Conservation (phyloP, 2,329 filamentous ascomycete species). For the Curvularia sp. region DNA sequence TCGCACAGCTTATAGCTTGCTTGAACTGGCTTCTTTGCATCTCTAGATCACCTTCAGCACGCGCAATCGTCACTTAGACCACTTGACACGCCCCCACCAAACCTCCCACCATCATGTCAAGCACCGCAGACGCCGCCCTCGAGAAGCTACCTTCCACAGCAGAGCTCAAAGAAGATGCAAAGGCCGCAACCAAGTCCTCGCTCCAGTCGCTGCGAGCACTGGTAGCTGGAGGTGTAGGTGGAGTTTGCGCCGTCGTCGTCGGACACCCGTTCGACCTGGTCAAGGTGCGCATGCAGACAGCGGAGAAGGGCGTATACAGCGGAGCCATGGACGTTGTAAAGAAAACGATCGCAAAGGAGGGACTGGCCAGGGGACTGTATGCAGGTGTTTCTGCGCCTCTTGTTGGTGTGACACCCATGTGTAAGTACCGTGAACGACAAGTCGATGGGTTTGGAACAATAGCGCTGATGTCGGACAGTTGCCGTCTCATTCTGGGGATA, state of each 20-base stretch:
- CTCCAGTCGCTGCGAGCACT: constrained; percentile 78
- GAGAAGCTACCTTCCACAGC: constrained; percentile 47
- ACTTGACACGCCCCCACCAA: constrained; percentile 9
- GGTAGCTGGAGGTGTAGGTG: constrained; percentile 88
- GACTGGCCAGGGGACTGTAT: constrained; percentile 79
- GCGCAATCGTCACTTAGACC: constrained; percentile 14
- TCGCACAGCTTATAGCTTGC: constrained; percentile 1
- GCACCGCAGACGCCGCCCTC: constrained; percentile 31
- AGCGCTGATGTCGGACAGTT: constrained; percentile 52
- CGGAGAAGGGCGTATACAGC: constrained; percentile 89
- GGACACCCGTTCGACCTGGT: constrained; percentile 96
- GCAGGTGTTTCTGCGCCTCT: constrained; percentile 96
- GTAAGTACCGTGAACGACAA: constrained; percentile 63
- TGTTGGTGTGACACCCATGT: constrained; percentile 98
- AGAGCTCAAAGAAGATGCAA: constrained; percentile 61
- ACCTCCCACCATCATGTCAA: constrained; percentile 31
- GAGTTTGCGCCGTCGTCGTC: constrained; percentile 90
- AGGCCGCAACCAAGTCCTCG: constrained; percentile 60
- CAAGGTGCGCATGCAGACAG: constrained; percentile 96
- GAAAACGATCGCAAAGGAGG: constrained; percentile 87
- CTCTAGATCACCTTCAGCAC: background rate
- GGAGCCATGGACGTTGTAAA: constrained; percentile 89
- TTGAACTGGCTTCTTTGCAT: constrained; percentile 7
- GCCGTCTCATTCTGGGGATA: constrained; percentile 82
- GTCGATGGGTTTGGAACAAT: background rate